phyloP scores from a whole-genome alignment of 345 rosid genomes.

The Dipteronia sinensis region DNA sequence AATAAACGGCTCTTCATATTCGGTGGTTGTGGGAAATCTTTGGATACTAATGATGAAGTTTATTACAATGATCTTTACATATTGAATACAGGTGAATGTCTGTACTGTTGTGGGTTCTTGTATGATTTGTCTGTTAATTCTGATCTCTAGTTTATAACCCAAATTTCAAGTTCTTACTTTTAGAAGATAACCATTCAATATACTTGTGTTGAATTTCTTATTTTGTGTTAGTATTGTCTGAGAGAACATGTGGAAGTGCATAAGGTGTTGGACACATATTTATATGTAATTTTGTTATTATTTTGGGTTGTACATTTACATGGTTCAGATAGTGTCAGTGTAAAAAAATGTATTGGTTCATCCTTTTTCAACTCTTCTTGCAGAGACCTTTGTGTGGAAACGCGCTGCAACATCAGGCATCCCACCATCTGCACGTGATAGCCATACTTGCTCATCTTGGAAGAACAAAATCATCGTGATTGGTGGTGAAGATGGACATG shows the following conservation, averaged over 20 bases:
- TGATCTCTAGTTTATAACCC: not conserved
- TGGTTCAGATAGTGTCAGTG: not conserved
- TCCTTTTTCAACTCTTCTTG: slow-evolving; percentile 19
- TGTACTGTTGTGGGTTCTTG: not conserved
- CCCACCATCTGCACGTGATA: slow-evolving; percentile 93
- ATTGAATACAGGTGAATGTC: slow-evolving; percentile 77
- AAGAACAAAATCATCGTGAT: slow-evolving; percentile 79
- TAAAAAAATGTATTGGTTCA: slow-evolving; percentile 1
- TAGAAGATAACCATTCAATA: not conserved
- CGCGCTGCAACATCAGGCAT: slow-evolving; percentile 67
- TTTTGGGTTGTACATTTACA: not conserved
- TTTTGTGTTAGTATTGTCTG: not conserved
- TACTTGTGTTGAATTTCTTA: not conserved
- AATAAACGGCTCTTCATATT: slow-evolving; percentile 86
- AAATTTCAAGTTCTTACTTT: not conserved
- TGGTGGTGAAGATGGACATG: slow-evolving; percentile 98
- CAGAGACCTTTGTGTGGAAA: slow-evolving; percentile 97
- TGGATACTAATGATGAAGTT: slow-evolving; percentile 59
- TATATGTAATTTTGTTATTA: not conserved
- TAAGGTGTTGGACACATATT: not conserved
- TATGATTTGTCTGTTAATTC: not conserved
- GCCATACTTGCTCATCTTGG: slow-evolving; percentile 98
- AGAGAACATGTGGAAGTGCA: slow-evolving; percentile 5
- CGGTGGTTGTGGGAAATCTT: slow-evolving; percentile 94
- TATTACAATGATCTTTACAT: slow-evolving; percentile 89